Evolutionary conservation across 306 rosid genomes (phyloP).

Genomic region (Castanospermum australe): DNA sequence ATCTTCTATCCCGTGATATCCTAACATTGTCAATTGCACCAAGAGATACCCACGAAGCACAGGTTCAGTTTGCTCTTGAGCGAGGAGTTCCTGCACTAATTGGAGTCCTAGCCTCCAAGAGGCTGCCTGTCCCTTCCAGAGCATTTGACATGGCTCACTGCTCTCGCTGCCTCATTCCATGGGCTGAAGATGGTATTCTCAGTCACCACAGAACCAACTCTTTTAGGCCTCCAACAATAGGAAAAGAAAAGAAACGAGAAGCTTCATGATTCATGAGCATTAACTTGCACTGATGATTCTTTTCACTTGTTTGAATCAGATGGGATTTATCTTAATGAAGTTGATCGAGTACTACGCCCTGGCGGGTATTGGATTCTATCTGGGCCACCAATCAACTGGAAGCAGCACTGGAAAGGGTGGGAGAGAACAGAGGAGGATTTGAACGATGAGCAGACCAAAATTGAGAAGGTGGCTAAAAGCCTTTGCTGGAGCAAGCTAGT

Average conservation of each 20-base stretch:
- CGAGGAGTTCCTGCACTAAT: conserved; percentile 79
- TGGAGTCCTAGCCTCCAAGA: conserved; percentile 65
- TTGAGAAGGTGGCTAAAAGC: conserved; percentile 64
- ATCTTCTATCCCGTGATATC: conserved; percentile 56
- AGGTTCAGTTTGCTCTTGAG: conserved; percentile 81
- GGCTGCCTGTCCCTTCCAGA: conserved; percentile 74
- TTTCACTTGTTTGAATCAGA: conserved; percentile 33
- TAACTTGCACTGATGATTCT: neutral
- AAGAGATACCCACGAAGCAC: conserved; percentile 80
- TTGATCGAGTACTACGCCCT: conserved; percentile 75
- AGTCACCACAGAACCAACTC: neutral
- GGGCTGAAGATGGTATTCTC: conserved; percentile 50
- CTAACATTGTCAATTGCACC: conserved; percentile 69
- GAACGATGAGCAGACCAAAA: conserved; percentile 54
- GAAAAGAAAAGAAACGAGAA: neutral
- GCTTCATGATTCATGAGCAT: neutral
- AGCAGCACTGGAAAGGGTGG: conserved; percentile 70
- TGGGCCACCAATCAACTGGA: conserved; percentile 81
- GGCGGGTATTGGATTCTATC: conserved; percentile 86
- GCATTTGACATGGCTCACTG: conserved; percentile 85
- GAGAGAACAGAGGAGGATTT: conserved; percentile 58
- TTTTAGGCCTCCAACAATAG: neutral
- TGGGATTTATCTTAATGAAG: conserved; percentile 65
- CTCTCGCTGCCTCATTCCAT: conserved; percentile 88
- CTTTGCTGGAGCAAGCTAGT: conserved; percentile 78